These are phyloP conservation scores for Citrus glauca DNA, from an alignment of 345 rosid genomes.

Conservation along the genomic window DNA sequence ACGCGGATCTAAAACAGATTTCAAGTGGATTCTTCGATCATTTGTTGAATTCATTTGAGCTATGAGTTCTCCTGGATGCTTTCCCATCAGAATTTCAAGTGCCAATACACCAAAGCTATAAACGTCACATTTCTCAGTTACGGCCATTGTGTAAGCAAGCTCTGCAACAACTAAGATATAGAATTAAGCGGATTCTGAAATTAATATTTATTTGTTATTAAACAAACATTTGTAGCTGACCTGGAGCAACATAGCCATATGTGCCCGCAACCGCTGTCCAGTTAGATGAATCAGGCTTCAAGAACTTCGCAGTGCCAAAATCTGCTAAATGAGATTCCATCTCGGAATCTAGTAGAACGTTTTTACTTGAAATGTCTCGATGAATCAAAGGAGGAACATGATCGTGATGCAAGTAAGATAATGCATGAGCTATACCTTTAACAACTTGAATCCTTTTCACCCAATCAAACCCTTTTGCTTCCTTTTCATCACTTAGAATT, in stretches of 20 bases:
- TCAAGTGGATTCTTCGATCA: constrained; percentile 2
- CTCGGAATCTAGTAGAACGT: constrained; percentile 17
- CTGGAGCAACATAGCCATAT: constrained; percentile 5
- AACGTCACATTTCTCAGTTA: constrained; percentile 2
- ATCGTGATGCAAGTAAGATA: constrained; percentile 16
- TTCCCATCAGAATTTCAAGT: constrained; percentile 4
- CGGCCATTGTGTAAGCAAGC: constrained; percentile 7
- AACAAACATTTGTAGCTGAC: not conserved
- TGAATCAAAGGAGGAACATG: constrained; percentile 17
- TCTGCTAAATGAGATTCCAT: constrained; percentile 18
- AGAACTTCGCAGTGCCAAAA: constrained; percentile 10
- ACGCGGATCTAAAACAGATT: constrained; percentile 12
- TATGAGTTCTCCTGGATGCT: constrained; percentile 3
- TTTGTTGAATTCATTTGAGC: not conserved
- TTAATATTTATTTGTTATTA: not conserved
- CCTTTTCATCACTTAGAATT: constrained; percentile 9
- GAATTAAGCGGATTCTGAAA: not conserved
- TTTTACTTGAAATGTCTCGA: constrained; percentile 16
- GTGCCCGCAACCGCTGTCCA: constrained; percentile 8
- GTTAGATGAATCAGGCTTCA: constrained; percentile 9
- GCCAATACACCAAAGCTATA: constrained; percentile 12
- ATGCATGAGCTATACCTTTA: constrained; percentile 14
- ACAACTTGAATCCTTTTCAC: constrained; percentile 16
- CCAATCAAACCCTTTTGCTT: constrained; percentile 26
- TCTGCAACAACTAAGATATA: not conserved